Base-by-base conservation (phyloP, 192 early-diverging fungal species). In the Helicostylum pulchrum region DNA sequence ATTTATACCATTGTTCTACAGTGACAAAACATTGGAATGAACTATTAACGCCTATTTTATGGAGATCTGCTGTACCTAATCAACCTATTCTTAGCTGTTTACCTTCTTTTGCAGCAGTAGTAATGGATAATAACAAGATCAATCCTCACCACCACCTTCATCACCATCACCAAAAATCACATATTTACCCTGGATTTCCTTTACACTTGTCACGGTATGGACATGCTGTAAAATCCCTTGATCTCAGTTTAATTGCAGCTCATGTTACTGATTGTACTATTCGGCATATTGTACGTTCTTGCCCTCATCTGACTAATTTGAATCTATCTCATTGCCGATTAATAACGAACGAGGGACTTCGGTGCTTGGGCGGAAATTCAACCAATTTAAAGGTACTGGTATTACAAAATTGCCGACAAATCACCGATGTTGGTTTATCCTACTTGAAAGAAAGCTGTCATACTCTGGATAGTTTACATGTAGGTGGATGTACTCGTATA, bases 231-330 rank as follows among this genome's bases (percentile, higher is more conserved):
- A 50, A 46, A 15, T 54, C 14, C 19, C 51, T 69, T 12, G 59
- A 53, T 31, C 61, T 69, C 7, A 53, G 60, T 5, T 19, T 17
- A 19, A 34, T 50, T 11, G 67, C 53, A 31, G 9, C 51, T 47
- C 66, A 62, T 64, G 57, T 80, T n/a, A 72, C 72, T 7, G 72
- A 77, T 51, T 61, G 63, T 42, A 68, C 75, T 7, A 31, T 80
- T 7, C 34, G 59, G 12, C 65, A 72, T n/a, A 69, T 80, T n/a
- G 6, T 72, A 6, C 49, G 66, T 3, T 21, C 42, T 19, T 80
- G 75, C 21, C 78, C 78, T 3, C 61, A 73, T 11, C 64, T 80
- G n/a, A 74, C 63, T 19, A 56, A 56, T 42, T 42, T 80, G 39
- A 71, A 66, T 8, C 31, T 80, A 6, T 73, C 78, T 17, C 62